Percentiles rank a stretch among this genome's conserved stretches.
phyloP scores from a whole-genome alignment of 345 rosid species.

The Linum usitatissimum region DNA sequence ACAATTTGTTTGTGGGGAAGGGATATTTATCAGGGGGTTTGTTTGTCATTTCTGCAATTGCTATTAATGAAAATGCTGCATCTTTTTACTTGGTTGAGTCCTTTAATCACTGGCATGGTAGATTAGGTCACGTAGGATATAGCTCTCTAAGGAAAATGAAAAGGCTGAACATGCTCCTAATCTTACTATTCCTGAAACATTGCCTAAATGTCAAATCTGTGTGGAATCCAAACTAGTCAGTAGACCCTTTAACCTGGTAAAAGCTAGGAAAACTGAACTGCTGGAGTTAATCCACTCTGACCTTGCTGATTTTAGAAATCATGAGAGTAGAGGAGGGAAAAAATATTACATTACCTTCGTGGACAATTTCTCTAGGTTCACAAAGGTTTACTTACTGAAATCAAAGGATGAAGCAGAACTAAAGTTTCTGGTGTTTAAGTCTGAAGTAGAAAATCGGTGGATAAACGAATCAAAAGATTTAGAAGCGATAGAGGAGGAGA shows the following conservation, averaged over 20 bases:
- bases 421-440: neutral
- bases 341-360: neutral
- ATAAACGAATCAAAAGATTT: too few relatives aligned
- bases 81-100: constrained; percentile 6
- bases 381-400: constrained; percentile 2
- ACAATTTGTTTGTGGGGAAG: neutral
- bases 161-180: too few relatives aligned
- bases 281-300: neutral
- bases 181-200: too few relatives aligned
- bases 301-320: neutral
- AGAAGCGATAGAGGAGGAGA: too few relatives aligned
- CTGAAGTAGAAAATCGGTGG: neutral
- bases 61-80: neutral
- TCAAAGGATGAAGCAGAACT: neutral
- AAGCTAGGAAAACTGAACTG: neutral
- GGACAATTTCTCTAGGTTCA: neutral
- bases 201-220: too few relatives aligned
- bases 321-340: neutral
- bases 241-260: too few relatives aligned
- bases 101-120: neutral
- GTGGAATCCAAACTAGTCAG: too few relatives aligned
- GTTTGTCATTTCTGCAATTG: neutral
- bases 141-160: neutral
- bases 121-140: neutral
- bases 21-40: neutral